Percentiles rank a stretch among this genome's conserved stretches.
phyloP scores from a whole-genome alignment of 1,139 yeast genomes.

The Pichiaceae sp. region DNA sequence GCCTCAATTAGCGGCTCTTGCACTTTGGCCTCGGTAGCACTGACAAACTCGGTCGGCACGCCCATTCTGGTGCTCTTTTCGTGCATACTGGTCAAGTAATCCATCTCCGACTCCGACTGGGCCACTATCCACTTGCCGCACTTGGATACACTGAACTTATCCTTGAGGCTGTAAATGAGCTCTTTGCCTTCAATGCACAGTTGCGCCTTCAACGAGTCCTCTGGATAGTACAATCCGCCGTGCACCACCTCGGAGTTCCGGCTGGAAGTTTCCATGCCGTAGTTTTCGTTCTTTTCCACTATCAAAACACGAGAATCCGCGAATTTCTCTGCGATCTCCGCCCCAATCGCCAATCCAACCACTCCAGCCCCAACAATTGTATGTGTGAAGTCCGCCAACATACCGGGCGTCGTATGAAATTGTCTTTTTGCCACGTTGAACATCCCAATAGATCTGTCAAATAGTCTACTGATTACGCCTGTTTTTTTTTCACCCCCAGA shows the following conservation, averaged over 20 bases:
- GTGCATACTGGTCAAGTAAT: constrained; percentile 46
- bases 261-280: constrained; percentile 78
- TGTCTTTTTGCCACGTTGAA: no score
- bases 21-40: constrained; percentile 32
- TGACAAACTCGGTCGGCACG: constrained; percentile 53
- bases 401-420: not conserved
- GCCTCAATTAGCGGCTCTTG: constrained; percentile 66
- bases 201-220: constrained; percentile 53
- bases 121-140: constrained; percentile 93
- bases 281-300: constrained; percentile 54
- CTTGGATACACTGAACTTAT: constrained; percentile 35
- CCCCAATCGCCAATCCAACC: constrained; percentile 77
- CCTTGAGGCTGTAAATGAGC: constrained; percentile 45
- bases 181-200: constrained; percentile 71
- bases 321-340: constrained; percentile 45
- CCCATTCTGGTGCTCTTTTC: constrained; percentile 37
- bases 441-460: no score
- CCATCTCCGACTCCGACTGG: constrained; percentile 56
- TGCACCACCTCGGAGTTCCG: constrained; percentile 90
- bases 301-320: constrained; percentile 46
- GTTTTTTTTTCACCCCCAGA: not conserved
- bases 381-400: constrained; percentile 55
- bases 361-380: constrained; percentile 83
- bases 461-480: not conserved
- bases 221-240: constrained; percentile 81